A percentile compares a stretch with the other conserved stretches of the same genome.
Evolutionary conservation across 2,329 filamentous ascomycete species (phyloP).

Genomic region (Apiospora saccharicola): DNA sequence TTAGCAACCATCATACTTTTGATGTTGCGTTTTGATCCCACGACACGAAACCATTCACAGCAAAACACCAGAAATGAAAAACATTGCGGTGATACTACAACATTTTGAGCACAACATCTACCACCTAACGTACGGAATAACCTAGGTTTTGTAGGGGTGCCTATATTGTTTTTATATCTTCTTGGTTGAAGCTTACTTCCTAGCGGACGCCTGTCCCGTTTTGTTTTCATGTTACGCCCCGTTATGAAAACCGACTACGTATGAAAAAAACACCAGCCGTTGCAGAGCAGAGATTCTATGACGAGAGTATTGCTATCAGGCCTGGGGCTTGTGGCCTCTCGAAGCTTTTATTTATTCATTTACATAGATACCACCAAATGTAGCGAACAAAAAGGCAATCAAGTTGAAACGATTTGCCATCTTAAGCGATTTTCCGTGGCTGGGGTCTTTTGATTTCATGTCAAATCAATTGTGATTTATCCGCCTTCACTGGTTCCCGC

Average conservation of each 20-base stretch:
- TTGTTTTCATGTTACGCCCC: slow-evolving; percentile 17
- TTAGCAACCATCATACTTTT: too few relatives aligned
- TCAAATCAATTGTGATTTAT: not conserved
- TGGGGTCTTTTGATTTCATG: not conserved
- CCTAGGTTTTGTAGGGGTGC: not conserved
- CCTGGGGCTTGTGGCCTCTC: slow-evolving; percentile 9
- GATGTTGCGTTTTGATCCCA: not conserved
- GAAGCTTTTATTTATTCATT: not conserved
- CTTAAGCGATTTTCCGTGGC: not conserved
- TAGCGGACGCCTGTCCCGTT: not conserved
- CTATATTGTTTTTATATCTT: not conserved
- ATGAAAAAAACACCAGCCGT: not conserved
- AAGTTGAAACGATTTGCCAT: not conserved
- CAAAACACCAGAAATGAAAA: not conserved
- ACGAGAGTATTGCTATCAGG: not conserved
- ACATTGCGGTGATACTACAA: not conserved
- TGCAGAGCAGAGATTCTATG: slow-evolving; percentile 3
- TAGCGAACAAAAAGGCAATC: slow-evolving; percentile 8
- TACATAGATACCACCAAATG: slow-evolving; percentile 7
- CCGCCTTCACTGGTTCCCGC: not conserved
- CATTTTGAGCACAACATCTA: not conserved
- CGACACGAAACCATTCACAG: not conserved
- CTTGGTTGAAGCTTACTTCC: not conserved
- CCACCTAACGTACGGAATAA: not conserved
- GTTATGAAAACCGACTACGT: slow-evolving; percentile 13